Percentiles rank a stretch among this genome's conserved stretches.
phyloP scores from a whole-genome alignment of 305 asterid species.

The Salvia sclarea region DNA sequence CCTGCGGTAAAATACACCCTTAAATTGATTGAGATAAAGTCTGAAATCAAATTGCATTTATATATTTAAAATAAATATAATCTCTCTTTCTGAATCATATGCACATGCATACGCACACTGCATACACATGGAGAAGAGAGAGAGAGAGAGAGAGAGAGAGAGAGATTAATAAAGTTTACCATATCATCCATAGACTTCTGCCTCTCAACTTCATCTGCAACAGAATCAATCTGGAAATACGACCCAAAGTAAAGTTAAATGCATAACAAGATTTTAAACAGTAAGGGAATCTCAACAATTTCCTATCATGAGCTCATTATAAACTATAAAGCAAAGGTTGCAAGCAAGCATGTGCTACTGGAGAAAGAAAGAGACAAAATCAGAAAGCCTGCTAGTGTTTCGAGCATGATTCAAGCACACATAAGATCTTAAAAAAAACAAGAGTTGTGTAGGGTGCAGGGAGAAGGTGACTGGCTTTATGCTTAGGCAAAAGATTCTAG shows the following conservation, averaged over 20 bases:
- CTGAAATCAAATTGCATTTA: not conserved
- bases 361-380: not conserved
- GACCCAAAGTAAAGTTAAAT: conserved; percentile 29
- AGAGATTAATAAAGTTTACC: conserved; percentile 47
- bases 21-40: conserved; percentile 1
- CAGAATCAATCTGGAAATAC: conserved; percentile 70
- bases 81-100: not conserved
- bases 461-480: not conserved
- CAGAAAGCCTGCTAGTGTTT: not conserved
- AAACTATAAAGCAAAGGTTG: not conserved
- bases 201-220: conserved; percentile 90
- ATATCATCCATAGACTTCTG: conserved; percentile 62
- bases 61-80: not conserved
- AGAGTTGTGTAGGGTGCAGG: not conserved
- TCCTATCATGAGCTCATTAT: not conserved
- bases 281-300: conserved; percentile 1
- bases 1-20: conserved; percentile 43
- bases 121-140: conserved; percentile 33
- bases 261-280: not conserved
- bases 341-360: not conserved
- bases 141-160: conserved; percentile 17
- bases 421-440: not conserved
- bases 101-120: not conserved
- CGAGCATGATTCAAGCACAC: conserved; percentile 10
- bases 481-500: no score